Evolutionary conservation across 352 stramenopile genomes (phyloP).

Genomic region (Globisporangium parvum): DNA sequence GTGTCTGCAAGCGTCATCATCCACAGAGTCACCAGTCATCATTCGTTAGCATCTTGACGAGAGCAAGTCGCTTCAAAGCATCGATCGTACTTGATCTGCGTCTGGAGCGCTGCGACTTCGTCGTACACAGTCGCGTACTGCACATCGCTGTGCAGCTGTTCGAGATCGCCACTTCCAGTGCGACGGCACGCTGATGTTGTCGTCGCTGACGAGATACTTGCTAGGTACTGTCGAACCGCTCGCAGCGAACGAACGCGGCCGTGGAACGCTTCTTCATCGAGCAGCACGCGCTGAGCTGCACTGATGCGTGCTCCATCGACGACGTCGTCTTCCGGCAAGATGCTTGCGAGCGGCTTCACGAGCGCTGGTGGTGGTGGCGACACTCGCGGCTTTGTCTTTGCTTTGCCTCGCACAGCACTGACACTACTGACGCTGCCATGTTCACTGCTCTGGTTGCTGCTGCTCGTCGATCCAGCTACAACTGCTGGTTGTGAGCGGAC

Average conservation of each 20-base stretch:
- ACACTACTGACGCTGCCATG: background rate
- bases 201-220: background rate
- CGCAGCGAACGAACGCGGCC: conserved; percentile 19
- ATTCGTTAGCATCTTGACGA: background rate
- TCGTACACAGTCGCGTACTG: conserved; percentile 19
- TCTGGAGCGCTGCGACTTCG: conserved; percentile 17
- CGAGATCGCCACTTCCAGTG: background rate
- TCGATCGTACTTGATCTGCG: conserved; percentile 18
- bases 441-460: background rate
- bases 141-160: background rate
- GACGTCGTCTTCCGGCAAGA: conserved; percentile 39
- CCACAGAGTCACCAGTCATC: background rate
- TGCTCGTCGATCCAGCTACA: background rate
- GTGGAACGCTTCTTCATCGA: conserved; percentile 48
- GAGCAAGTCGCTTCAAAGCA: background rate
- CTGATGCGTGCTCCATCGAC: conserved; percentile 32
- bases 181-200: background rate
- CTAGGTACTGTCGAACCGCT: conserved; percentile 9
- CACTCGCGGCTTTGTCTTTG: conserved; percentile 3
- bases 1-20: background rate
- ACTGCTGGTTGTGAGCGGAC: conserved; percentile 7
- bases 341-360: conserved; percentile 37
- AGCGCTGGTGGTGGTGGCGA: conserved; percentile 20
- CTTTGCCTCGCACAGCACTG: background rate
- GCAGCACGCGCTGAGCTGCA: conserved; percentile 22